These are phyloP conservation scores for Russula sp. DNA, from an alignment of 768 basidiomycete species.

Conservation along the genomic window DNA sequence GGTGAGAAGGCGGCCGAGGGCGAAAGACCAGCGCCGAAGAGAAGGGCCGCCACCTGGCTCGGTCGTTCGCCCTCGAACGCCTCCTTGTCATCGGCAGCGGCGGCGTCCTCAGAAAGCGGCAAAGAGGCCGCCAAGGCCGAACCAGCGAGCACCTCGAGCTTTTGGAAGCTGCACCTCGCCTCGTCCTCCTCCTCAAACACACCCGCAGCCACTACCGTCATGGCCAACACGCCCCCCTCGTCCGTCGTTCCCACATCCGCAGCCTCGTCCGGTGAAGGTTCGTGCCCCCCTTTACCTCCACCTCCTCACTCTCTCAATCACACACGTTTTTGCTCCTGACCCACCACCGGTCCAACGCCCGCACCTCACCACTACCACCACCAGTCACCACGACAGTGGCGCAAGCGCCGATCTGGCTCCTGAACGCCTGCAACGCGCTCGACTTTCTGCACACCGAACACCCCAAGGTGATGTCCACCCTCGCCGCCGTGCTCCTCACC, in stretches of 20 bases:
- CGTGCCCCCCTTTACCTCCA: neutral
- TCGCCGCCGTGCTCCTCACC: slow-evolving; percentile 74
- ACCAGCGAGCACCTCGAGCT: slow-evolving; percentile 7
- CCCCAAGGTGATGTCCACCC: slow-evolving; percentile 65
- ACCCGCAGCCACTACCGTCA: slow-evolving; percentile 3
- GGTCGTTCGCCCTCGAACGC: slow-evolving; percentile 12
- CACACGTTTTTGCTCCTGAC: too few relatives aligned
- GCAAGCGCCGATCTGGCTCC: slow-evolving; percentile 67
- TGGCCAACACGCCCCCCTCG: neutral
- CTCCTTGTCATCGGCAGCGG: slow-evolving; percentile 5
- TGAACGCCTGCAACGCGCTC: slow-evolving; percentile 71
- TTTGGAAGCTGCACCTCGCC: slow-evolving; percentile 13
- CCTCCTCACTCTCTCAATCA: neutral
- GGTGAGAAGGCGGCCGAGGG: slow-evolving; percentile 3
- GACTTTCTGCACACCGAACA: slow-evolving; percentile 71
- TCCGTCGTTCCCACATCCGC: slow-evolving; percentile 4
- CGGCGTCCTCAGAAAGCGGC: neutral
- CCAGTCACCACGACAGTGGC: slow-evolving; percentile 40
- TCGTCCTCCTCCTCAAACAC: slow-evolving; percentile 5
- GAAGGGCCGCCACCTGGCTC: slow-evolving; percentile 19
- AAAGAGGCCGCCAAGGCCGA: slow-evolving; percentile 17
- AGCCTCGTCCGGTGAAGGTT: slow-evolving; percentile 21
- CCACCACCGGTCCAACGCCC: too few relatives aligned
- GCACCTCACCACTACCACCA: too few relatives aligned
- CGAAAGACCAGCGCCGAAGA: slow-evolving; percentile 6